phyloP scores from a whole-genome alignment of 805 yeast genomes.

The Huiozyma sinensis region DNA sequence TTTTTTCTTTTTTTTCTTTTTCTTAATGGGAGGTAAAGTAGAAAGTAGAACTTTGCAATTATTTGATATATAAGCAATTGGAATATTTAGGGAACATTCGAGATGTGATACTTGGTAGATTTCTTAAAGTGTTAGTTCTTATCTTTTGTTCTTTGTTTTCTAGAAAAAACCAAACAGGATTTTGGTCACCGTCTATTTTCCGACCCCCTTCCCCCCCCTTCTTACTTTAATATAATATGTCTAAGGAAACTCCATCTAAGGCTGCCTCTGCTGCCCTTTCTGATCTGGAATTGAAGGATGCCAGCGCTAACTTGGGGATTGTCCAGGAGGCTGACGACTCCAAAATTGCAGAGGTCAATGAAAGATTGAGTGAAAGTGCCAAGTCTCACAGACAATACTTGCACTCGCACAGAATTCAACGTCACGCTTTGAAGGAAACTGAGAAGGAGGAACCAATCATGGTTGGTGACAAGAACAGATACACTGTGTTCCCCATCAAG shows the following conservation, averaged over 20 bases:
- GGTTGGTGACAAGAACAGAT: conserved; percentile 74
- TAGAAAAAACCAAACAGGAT: neutral
- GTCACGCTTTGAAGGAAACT: conserved; percentile 58
- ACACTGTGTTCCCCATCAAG: conserved; percentile 90
- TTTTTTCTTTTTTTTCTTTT: neutral
- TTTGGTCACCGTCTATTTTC: neutral
- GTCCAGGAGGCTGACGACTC: conserved; percentile 11
- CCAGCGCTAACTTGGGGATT: neutral
- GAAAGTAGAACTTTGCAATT: neutral
- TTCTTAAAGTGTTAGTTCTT: neutral
- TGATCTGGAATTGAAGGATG: neutral
- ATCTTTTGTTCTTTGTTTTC: neutral
- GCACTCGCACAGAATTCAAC: conserved; percentile 52
- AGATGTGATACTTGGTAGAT: neutral
- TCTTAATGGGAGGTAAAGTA: neutral
- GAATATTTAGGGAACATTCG: neutral
- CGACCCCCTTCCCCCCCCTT: neutral
- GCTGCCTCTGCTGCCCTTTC: neutral
- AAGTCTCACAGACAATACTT: conserved; percentile 46
- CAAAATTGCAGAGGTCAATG: conserved; percentile 16
- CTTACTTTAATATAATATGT: neutral
- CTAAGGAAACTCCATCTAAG: neutral
- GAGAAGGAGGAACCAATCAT: conserved; percentile 88
- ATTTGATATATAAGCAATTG: neutral
- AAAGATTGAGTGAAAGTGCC: conserved; percentile 26